phyloP scores from a whole-genome alignment of 202 grass and related monocot species.

The Alloteropsis angusta region DNA sequence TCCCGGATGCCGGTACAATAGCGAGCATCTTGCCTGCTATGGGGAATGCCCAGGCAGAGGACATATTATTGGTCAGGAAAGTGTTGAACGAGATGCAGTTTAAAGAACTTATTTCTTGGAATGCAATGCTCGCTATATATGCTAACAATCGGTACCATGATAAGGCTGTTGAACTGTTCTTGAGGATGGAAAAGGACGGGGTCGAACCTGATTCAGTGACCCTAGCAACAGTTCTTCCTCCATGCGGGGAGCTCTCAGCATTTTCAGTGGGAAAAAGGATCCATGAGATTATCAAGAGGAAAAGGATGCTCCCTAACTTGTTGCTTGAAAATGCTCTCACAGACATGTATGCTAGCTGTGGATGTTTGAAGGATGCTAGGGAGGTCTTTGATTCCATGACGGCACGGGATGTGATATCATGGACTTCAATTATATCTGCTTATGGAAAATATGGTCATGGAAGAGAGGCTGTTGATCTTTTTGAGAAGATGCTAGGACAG shows the following conservation, averaged over 20 bases:
- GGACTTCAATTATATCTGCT: slow-evolving; percentile 72
- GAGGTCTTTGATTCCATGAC: slow-evolving; percentile 59
- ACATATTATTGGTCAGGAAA: slow-evolving; percentile 25
- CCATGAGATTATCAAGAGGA: slow-evolving; percentile 47
- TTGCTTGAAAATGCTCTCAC: slow-evolving; percentile 70
- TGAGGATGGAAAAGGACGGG: slow-evolving; percentile 51
- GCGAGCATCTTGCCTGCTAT: slow-evolving; percentile 56
- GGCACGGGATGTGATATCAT: slow-evolving; percentile 48
- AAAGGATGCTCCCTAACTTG: slow-evolving; percentile 55
- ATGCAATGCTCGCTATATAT: slow-evolving; percentile 75
- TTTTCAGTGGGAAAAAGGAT: slow-evolving; percentile 50
- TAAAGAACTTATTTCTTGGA: slow-evolving; percentile 61
- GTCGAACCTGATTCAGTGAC: slow-evolving; percentile 51
- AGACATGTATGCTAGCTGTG: slow-evolving; percentile 73
- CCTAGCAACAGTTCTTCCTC: slow-evolving; percentile 55
- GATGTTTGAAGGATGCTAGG: slow-evolving; percentile 59
- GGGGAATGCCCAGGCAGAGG: slow-evolving; percentile 30
- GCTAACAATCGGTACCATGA: slow-evolving; percentile 46
- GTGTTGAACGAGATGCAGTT: slow-evolving; percentile 52
- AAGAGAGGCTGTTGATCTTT: slow-evolving; percentile 43
- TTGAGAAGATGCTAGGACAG: slow-evolving; percentile 55
- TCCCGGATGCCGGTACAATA: slow-evolving; percentile 61
- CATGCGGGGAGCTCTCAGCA: slow-evolving; percentile 57
- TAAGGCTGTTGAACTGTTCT: slow-evolving; percentile 60
- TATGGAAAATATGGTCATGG: slow-evolving; percentile 70